A percentile compares a stretch with the other conserved stretches of the same genome.
Evolutionary conservation across 2,329 filamentous ascomycete genomes (phyloP).

Genomic region (Fusarium xylarioides): DNA sequence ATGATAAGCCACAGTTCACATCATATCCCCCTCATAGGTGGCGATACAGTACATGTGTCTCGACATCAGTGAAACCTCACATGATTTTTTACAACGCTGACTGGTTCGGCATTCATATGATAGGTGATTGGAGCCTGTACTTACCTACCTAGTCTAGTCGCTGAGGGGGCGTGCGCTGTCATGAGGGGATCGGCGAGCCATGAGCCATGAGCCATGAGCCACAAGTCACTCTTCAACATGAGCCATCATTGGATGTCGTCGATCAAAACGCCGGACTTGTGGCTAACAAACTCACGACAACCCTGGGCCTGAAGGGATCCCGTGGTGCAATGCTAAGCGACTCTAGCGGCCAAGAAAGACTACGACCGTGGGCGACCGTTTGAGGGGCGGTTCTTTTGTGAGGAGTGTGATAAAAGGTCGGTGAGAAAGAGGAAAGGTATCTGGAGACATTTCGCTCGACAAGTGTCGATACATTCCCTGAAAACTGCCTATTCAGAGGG

Average conservation of each 20-base stretch:
- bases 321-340: constrained; percentile 19
- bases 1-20: constrained; percentile 35
- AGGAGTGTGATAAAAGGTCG: constrained; percentile 18
- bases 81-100: constrained; percentile 10
- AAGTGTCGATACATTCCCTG: neutral
- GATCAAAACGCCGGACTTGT: constrained; percentile 1
- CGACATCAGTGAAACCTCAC: neutral
- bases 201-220: constrained; percentile 41
- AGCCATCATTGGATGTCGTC: constrained; percentile 22
- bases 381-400: neutral
- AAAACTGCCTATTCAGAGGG: neutral
- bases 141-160: neutral
- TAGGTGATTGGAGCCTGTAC: constrained; percentile 2
- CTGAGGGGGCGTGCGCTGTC: constrained; percentile 29
- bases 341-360: constrained; percentile 3
- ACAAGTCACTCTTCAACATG: constrained; percentile 40
- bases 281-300: neutral
- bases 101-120: constrained; percentile 20
- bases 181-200: constrained; percentile 36
- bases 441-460: neutral
- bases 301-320: constrained; percentile 3
- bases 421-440: constrained; percentile 8
- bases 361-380: constrained; percentile 7
- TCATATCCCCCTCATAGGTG: constrained; percentile 11
- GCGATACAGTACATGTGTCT: constrained; percentile 12